Base-by-base conservation (phyloP, 257 asterid genomes). In the Plectranthus barbatus region DNA sequence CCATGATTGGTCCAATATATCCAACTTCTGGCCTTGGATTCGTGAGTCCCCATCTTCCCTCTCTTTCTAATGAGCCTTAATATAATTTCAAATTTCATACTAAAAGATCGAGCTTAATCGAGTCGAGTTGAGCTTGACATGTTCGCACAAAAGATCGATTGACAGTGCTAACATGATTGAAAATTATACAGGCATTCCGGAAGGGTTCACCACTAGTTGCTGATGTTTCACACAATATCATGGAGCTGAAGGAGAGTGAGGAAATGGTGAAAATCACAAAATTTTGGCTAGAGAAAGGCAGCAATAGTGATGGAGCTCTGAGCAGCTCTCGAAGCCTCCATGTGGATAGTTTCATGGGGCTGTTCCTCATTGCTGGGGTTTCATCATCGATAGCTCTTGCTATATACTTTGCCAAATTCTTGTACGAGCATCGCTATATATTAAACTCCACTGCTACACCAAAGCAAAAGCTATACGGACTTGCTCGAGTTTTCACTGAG, bases 181-280 rank as follows among this genome's bases (percentile, higher is more conserved):
- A n/a, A n/a, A n/a, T n/a, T n/a, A n/a, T 59, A 23, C 80, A 76
- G 87, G 83, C 71, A 26, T 81, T 84, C 50, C 83, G 79, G 6
- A 72, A 61, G 72, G 83, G 80, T 29, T 78, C 80, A 14, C 83
- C 87, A 5, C 66, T 80, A 15, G 76, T 70, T 15, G 44, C 74
- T n/a, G 87, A 81, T 6, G 40, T 83, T 21, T 76, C 85, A 7
- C 72, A 74, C 60, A 83, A 77, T 12, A 67, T 81, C 44, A 63
- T 79, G 15, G 68, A 41, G 24, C 72, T 81, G 67, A 76, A 74
- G 8, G 80, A 84, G 64, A 75, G 76, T 41, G 80, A 65, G 18
- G 12, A 34, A 21, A 70, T 81, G 79, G 5, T 5, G 24, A 68
- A 45, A 66, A 68, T 68, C 13, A 29, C 54, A 31, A 13, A 56